Evolutionary conservation across 2,329 filamentous ascomycete genomes (phyloP).

Genomic region (Ophiostoma triangulosporum): DNA sequence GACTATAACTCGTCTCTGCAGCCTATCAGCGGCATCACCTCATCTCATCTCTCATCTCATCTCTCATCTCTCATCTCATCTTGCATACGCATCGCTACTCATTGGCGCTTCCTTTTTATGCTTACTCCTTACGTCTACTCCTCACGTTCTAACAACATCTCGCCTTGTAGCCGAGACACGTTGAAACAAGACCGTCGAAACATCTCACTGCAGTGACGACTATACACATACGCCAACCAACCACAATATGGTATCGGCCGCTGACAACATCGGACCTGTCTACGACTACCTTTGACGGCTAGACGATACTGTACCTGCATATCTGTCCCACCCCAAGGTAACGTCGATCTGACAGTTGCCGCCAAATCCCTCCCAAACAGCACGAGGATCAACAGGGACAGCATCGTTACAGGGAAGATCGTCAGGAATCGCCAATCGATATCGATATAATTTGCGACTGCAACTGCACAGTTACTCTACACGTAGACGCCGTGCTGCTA

Average conservation of each 20-base stretch:
- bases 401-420: not conserved
- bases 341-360: no score
- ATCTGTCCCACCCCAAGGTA: not conserved
- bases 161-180: not conserved
- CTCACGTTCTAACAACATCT: not conserved
- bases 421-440: not conserved
- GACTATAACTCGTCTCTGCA: not conserved
- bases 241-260: not conserved
- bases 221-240: not conserved
- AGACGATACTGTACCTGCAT: not conserved
- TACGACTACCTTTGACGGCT: not conserved
- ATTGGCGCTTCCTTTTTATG: not conserved
- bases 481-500: not conserved
- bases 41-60: not conserved
- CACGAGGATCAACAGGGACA: not conserved
- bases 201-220: not conserved
- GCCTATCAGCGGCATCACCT: not conserved
- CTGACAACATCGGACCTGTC: not conserved
- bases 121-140: not conserved
- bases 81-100: no score
- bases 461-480: not conserved
- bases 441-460: not conserved
- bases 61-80: not conserved
- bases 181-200: not conserved
- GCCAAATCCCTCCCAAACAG: not conserved